Evolutionary conservation across 495 filamentous ascomycete species (phyloP), one percentile per base, ranked within the genome.

Genomic region (Penicillium lagena): DNA sequence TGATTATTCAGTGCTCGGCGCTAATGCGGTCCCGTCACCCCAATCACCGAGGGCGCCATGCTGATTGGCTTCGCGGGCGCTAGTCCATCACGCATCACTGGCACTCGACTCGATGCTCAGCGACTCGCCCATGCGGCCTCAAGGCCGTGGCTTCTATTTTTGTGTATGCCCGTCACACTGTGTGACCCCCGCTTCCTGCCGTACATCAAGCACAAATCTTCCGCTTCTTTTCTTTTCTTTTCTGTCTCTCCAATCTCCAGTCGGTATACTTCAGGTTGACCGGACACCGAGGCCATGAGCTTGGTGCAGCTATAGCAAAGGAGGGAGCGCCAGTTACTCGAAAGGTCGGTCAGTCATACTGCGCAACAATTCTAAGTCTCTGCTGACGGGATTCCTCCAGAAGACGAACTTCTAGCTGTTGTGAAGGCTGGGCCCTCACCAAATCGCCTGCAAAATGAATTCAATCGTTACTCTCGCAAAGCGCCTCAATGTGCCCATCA

Each of bases 401-500:
- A 22, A 22, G 22, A 22, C 22, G 22, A 22, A 4, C 22, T 4
- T 22, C 22, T 34, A 9, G 32, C 7, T 34, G n/a, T 12, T 34
- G 22, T 22, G 22, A 22, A 6, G 22, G 32, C n/a, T 34, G 32
- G 32, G n/a, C 32, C 10, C 3, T 34, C 32, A 10, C 32, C 9
- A 34, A 22, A 49, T 49, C 40, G 9, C 39, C 43, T 43, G 32
- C 37, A 56, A 55, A 47, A 49, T 42, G 58, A 31, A 49, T 12
- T 37, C 42, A 2, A 40, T 58, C n/a, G 35, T 55, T 43, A 59
- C 59, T 30, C 77, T 94, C 42, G 73, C 70, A 44, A 86, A 86
- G 71, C 80, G 89, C 28, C 85, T 94, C 55, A 68, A 78, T 52
- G 85, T 94, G 49, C 82, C 83, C 5, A 70, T 83, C 53, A 83